Evolutionary conservation across 2,329 filamentous ascomycete species (phyloP).

Genomic region (Pseudogymnoascus verrucosus): DNA sequence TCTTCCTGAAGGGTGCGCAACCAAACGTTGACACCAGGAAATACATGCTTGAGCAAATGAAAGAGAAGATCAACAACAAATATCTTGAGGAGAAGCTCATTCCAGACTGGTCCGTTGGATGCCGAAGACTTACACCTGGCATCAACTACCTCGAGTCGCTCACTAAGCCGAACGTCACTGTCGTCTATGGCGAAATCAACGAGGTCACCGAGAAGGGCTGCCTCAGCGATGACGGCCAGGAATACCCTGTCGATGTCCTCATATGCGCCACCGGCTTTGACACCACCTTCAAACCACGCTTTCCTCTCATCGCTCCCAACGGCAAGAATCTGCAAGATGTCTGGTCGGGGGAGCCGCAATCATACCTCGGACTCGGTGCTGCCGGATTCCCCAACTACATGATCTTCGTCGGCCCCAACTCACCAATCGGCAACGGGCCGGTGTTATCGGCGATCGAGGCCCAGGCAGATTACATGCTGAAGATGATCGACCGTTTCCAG

Average conservation of each 20-base stretch:
- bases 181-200: constrained; percentile 11
- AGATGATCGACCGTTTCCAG: constrained; percentile 26
- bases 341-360: constrained; percentile 17
- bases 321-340: constrained; percentile 14
- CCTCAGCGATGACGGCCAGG: background rate
- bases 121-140: constrained; percentile 83
- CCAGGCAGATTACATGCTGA: constrained; percentile 29
- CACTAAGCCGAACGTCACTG: constrained; percentile 17
- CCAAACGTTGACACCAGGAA: constrained; percentile 33
- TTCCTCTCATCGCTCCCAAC: constrained; percentile 18
- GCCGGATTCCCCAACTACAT: constrained; percentile 9
- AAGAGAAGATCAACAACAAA: constrained; percentile 28
- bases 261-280: constrained; percentile 30
- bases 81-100: constrained; percentile 22
- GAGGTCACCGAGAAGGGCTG: background rate
- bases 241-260: constrained; percentile 25
- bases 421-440: constrained; percentile 20
- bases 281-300: constrained; percentile 22
- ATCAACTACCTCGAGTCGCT: constrained; percentile 30
- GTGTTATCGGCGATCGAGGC: constrained; percentile 21
- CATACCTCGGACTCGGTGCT: constrained; percentile 19
- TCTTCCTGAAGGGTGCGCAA: constrained; percentile 36
- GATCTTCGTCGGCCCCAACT: constrained; percentile 23
- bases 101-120: background rate
- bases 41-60: constrained; percentile 34